Percentiles rank a stretch among this genome's conserved stretches.
These are phyloP conservation scores for Thalia dealbata DNA, from an alignment of 176 grass and related monocot genomes.

Conservation along the genomic window DNA sequence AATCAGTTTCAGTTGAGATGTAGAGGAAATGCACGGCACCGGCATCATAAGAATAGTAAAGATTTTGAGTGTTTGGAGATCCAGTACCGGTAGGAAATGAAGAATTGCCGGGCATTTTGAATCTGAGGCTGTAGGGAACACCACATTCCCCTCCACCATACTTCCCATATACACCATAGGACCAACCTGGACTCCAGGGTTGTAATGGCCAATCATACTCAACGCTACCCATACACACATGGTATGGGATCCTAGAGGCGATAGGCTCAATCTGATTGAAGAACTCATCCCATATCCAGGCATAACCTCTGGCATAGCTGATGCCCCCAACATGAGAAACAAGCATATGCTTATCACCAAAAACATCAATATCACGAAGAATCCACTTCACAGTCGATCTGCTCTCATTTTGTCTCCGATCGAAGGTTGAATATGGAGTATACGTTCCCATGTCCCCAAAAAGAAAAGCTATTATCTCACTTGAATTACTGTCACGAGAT, in stretches of 20 bases:
- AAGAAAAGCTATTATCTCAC: conserved; percentile 59
- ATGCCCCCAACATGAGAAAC: too few species aligned
- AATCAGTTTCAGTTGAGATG: too few species aligned
- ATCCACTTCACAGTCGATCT: conserved; percentile 77
- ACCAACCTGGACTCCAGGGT: conserved; percentile 76
- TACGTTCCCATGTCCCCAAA: conserved; percentile 97
- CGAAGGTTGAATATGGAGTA: conserved; percentile 68
- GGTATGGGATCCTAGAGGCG: too few species aligned
- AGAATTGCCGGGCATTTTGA: conserved; percentile 91
- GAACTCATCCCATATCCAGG: too few species aligned
- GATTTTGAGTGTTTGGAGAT: conserved; percentile 66
- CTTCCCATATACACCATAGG: conserved; percentile 45
- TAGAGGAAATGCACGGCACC: too few species aligned
- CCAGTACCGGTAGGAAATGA: conserved; percentile 56
- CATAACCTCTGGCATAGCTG: too few species aligned
- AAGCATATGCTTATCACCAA: too few species aligned
- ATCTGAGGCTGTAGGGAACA: conserved; percentile 82
- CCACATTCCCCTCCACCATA: conserved; percentile 93
- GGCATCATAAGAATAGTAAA: too few species aligned
- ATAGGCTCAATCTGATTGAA: too few species aligned
- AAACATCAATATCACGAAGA: conserved; percentile 62
- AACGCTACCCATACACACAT: too few species aligned
- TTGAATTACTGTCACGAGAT: conserved; percentile 67
- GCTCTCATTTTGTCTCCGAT: conserved; percentile 65
- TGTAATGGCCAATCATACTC: too few species aligned